These are phyloP conservation scores for Pseudogymnoascus sp. DNA, from an alignment of 2,329 filamentous ascomycete species.

Conservation along the genomic window DNA sequence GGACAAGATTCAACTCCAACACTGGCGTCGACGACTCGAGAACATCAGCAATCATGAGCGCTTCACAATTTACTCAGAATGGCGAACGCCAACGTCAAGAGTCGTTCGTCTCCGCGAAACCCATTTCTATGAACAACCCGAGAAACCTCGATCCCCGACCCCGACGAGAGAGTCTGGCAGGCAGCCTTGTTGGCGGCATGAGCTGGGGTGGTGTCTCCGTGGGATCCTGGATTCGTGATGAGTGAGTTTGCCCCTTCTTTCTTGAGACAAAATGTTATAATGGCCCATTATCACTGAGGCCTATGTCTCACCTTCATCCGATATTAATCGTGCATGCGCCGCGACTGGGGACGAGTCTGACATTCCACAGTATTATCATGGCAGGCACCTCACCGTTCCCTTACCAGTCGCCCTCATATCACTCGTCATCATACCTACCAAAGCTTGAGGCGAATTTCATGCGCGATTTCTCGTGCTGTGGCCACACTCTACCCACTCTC, in stretches of 20 bases:
- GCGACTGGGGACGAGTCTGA: constrained; percentile 14
- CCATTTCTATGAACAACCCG: constrained; percentile 57
- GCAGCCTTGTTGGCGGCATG: constrained; percentile 70
- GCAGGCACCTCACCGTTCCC: constrained; percentile 89
- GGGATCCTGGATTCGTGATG: constrained; percentile 93
- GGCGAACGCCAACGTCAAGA: constrained; percentile 51
- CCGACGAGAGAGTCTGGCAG: constrained; percentile 55
- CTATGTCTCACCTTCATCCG: constrained; percentile 9
- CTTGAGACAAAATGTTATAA: constrained; percentile 7
- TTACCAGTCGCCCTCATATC: constrained; percentile 86
- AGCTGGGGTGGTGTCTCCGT: constrained; percentile 96
- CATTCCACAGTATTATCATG: constrained; percentile 72
- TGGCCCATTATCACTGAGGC: not conserved
- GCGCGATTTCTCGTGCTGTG: constrained; percentile 94
- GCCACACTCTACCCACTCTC: constrained; percentile 77
- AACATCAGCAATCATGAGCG: constrained; percentile 47
- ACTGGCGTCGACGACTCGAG: constrained; percentile 23
- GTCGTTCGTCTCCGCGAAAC: constrained; percentile 59
- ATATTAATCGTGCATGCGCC: not conserved
- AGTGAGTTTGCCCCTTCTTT: constrained; percentile 58
- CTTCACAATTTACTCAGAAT: constrained; percentile 48
- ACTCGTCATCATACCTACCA: constrained; percentile 92
- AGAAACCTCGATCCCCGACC: constrained; percentile 50
- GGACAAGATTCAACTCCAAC: constrained; percentile 21
- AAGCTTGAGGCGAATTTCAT: constrained; percentile 97